phyloP scores from a whole-genome alignment of 2,329 filamentous ascomycete species.

The Sphaerulina populicola region DNA sequence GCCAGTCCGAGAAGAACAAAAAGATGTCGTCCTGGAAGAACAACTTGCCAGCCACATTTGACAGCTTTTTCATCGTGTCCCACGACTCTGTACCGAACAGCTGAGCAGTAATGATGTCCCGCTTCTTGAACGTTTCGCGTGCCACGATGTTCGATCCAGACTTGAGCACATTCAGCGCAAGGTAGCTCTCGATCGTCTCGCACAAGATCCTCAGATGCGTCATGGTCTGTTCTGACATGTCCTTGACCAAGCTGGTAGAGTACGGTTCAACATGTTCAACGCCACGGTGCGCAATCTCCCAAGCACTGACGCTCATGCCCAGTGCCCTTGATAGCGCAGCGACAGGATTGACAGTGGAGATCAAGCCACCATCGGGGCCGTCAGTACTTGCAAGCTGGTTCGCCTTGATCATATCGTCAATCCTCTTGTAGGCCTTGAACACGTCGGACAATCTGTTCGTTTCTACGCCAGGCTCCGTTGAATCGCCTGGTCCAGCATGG shows the following conservation, averaged over 20 bases:
- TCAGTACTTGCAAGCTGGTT: conserved; percentile 38
- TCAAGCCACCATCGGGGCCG: conserved; percentile 8
- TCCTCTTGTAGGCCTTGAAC: conserved; percentile 47
- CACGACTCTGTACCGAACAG: conserved; percentile 27
- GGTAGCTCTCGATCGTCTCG: conserved; percentile 80
- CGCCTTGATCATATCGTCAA: conserved; percentile 47
- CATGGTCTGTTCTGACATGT: conserved; percentile 72
- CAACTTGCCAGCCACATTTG: conserved; percentile 30
- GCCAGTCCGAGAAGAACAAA: conserved; percentile 65
- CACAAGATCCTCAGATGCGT: conserved; percentile 81
- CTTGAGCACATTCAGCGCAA: conserved; percentile 64
- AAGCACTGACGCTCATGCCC: conserved; percentile 75
- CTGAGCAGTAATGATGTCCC: conserved; percentile 26
- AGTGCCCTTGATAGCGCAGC: conserved; percentile 42
- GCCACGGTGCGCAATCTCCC: conserved; percentile 87
- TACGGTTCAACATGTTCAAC: conserved; percentile 55
- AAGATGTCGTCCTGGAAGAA: conserved; percentile 65
- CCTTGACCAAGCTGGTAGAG: conserved; percentile 66
- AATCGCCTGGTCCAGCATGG: conserved; percentile 5
- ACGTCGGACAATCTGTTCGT: conserved; percentile 32
- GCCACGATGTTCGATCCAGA: conserved; percentile 40
- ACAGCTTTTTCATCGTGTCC: conserved; percentile 20
- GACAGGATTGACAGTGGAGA: conserved; percentile 20
- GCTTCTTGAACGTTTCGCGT: conserved; percentile 21
- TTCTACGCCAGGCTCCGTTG: conserved; percentile 4